Base-by-base conservation (phyloP, 2,329 filamentous ascomycete genomes). In the Pseudocercospora fuligena region DNA sequence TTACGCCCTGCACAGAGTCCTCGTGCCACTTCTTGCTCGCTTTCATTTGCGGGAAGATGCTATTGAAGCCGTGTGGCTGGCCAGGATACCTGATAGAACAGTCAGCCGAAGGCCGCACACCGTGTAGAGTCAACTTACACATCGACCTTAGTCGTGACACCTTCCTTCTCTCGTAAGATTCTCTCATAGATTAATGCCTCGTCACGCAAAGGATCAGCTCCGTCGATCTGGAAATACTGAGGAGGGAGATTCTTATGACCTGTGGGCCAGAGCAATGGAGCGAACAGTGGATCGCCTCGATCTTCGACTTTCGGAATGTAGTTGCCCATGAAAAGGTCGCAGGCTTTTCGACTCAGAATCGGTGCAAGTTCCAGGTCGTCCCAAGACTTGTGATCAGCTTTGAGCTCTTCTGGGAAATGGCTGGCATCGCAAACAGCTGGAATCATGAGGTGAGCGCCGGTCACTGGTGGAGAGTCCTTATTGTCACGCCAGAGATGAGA, bases 131-230 rank as follows among this genome's bases (percentile, higher is more conserved):
- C 21, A 21, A 21, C 47, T 7, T 51, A 51, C 27, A 83, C 65
- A 65, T 82, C 76, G 11, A 81, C 75, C 70, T 79, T 80, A 23
- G 81, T 83, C 70, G 78, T 67, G 14, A 81, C 74, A 0, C 79
- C 78, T 46, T 78, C 73, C 27, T 81, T 75, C 60, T 81, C 77
- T 54, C 79, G 74, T 66, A 83, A 63, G 9, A 78, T 56, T 19
- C 80, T 70, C 67, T 84, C 82, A 51, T 84, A 82, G 5, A 86
- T 70, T 36, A 85, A 74, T 1, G 79, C 82, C 68, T 86, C 84
- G 54, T 86, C 84, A 19, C 84, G 76, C 58, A 83, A 69, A 0
- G 83, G 83, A 73, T 85, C 84, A 67, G 80, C 73, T 0, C 83
- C 84, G 33, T 80, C 82, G 19, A 85, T 78, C 69, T 83, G 80